phyloP scores from a whole-genome alignment of 2,329 filamentous ascomycete species.

The Paecilomyces sp. region DNA sequence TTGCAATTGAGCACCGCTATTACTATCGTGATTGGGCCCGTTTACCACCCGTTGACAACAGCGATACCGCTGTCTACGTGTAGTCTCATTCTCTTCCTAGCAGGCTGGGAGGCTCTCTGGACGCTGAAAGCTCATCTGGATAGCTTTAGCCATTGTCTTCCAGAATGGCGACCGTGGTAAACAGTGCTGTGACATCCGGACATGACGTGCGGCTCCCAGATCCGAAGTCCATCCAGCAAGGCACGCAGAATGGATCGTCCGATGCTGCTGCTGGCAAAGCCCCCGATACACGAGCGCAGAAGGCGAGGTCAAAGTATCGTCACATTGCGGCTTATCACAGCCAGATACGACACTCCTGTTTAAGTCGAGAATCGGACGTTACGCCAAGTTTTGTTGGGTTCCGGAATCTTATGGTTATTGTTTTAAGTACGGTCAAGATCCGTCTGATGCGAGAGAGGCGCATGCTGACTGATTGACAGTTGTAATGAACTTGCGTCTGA shows the following conservation, averaged over 20 bases:
- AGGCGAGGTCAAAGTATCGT: constrained; percentile 64
- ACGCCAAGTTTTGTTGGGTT: constrained; percentile 88
- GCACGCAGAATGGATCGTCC: constrained; percentile 1
- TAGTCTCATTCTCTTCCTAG: background rate
- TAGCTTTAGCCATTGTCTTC: background rate
- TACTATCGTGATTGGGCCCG: background rate
- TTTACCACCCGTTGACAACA: background rate
- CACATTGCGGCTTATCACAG: constrained; percentile 87
- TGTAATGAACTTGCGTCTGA: constrained; percentile 84
- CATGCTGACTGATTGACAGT: constrained; percentile 44
- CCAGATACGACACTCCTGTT: constrained; percentile 62
- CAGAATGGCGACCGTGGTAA: constrained; percentile 25
- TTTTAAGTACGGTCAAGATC: constrained; percentile 56
- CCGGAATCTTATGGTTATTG: constrained; percentile 91
- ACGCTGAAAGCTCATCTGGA: background rate
- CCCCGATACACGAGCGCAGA: constrained; percentile 5
- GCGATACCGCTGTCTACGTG: background rate
- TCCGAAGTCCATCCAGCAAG: constrained; percentile 8
- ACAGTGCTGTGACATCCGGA: constrained; percentile 19
- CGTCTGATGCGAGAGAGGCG: background rate
- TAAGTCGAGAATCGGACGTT: constrained; percentile 72
- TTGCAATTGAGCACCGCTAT: background rate
- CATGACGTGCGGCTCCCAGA: constrained; percentile 15
- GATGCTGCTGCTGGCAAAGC: constrained; percentile 2
- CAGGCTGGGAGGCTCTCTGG: background rate